Evolutionary conservation across 805 yeast species (phyloP).

Genomic region (Diddensiella transvaalensis): DNA sequence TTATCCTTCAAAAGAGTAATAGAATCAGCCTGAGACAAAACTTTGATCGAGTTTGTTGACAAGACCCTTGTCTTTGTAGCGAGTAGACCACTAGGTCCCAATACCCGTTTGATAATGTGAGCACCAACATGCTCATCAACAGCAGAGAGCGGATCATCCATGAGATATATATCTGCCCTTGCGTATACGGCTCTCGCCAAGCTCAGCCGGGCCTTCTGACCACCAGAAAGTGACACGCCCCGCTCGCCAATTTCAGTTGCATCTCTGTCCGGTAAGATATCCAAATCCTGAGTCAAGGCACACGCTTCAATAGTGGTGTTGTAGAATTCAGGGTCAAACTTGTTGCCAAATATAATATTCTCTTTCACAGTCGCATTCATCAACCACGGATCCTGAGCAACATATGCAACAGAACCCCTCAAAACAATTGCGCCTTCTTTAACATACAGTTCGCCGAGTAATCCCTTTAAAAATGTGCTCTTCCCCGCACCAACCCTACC

Average conservation of each 20-base stretch:
- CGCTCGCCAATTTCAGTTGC: conserved; percentile 93
- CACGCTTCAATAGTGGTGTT: conserved; percentile 80
- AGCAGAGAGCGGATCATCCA: conserved; percentile 93
- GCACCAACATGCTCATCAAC: conserved; percentile 97
- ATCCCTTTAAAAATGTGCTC: conserved; percentile 69
- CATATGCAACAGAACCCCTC: conserved; percentile 76
- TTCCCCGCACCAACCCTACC: conserved; percentile 88
- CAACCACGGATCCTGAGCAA: conserved; percentile 88
- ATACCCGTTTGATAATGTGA: conserved; percentile 68
- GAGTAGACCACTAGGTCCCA: conserved; percentile 71
- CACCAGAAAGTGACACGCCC: conserved; percentile 94
- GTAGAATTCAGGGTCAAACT: conserved; percentile 77
- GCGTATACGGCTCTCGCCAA: conserved; percentile 95
- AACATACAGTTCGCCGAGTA: conserved; percentile 73
- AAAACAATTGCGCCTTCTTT: conserved; percentile 61
- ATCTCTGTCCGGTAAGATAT: conserved; percentile 83
- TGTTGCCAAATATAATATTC: conserved; percentile 86
- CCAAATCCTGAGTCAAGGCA: conserved; percentile 76
- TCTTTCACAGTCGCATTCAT: conserved; percentile 87
- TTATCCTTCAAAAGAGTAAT: conserved; percentile 58
- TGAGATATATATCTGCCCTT: conserved; percentile 82
- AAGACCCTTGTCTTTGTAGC: conserved; percentile 66
- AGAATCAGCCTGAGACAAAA: conserved; percentile 65
- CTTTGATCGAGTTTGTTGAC: conserved; percentile 79
- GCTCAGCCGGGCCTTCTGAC: conserved; percentile 93